Percentiles rank a stretch among this genome's conserved stretches.
These are phyloP conservation scores for Hypomyces perniciosus DNA, from an alignment of 2,329 filamentous ascomycete species.

Conservation along the genomic window DNA sequence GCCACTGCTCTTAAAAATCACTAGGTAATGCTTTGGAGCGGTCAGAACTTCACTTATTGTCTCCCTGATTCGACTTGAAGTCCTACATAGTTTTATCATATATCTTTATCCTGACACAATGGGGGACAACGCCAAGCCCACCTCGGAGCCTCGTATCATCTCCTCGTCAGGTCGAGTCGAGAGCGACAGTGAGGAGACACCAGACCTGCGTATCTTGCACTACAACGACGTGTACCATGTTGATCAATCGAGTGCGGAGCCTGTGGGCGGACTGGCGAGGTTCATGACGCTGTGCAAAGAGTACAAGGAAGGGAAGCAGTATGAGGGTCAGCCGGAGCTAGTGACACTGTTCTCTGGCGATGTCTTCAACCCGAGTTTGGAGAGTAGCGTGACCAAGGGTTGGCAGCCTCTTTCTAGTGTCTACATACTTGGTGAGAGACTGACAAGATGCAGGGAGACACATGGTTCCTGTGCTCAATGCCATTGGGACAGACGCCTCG, in stretches of 20 bases:
- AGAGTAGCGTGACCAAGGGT: conserved; percentile 86
- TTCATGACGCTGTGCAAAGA: conserved; percentile 75
- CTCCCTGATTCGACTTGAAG: not conserved
- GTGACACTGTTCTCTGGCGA: conserved; percentile 86
- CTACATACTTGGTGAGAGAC: not conserved
- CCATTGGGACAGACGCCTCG: conserved; percentile 70
- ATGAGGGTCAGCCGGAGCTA: conserved; percentile 56
- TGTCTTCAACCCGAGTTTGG: conserved; percentile 85
- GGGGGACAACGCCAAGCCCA: conserved; percentile 13
- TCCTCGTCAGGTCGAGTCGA: conserved; percentile 16
- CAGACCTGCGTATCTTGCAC: conserved; percentile 76
- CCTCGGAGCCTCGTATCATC: conserved; percentile 23
- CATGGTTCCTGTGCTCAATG: conserved; percentile 82
- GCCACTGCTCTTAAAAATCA: not conserved
- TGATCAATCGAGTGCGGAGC: conserved; percentile 68
- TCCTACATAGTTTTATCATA: too few species aligned
- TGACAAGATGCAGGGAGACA: conserved; percentile 53
- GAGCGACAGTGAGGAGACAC: conserved; percentile 24
- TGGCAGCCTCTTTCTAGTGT: conserved; percentile 14
- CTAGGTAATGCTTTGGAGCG: not conserved
- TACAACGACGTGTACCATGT: conserved; percentile 96
- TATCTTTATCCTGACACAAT: not conserved
- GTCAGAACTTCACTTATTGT: not conserved
- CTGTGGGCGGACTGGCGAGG: conserved; percentile 72
- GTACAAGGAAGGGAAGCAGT: conserved; percentile 60